Evolutionary conservation across 768 basidiomycete genomes (phyloP).

Genomic region (Boletus reticuloceps): DNA sequence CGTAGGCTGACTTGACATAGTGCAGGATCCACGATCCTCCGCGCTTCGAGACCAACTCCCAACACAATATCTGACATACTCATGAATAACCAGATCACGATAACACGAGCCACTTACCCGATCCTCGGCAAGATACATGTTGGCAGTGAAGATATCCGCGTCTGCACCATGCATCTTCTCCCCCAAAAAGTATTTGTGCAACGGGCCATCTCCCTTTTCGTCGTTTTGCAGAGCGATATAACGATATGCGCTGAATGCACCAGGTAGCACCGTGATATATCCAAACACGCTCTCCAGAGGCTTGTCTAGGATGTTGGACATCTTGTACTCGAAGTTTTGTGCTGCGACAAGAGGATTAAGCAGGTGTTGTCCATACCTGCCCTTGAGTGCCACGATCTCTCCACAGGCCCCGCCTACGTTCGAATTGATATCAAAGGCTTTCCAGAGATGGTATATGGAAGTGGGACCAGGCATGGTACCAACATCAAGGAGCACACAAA

Average conservation of each 20-base stretch:
- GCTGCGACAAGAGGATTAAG: constrained; percentile 87
- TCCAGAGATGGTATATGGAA: constrained; percentile 91
- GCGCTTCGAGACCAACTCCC: constrained; percentile 96
- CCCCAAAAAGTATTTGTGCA: constrained; percentile 96
- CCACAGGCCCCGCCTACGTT: constrained; percentile 93
- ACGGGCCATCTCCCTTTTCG: constrained; percentile 72
- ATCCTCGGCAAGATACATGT: constrained; percentile 96
- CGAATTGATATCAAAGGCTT: constrained; percentile 90
- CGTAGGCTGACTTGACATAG: constrained; percentile 94
- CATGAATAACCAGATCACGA: constrained; percentile 1
- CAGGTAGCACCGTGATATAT: constrained; percentile 92
- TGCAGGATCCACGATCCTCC: constrained; percentile 89
- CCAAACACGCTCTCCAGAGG: constrained; percentile 89
- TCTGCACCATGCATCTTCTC: constrained; percentile 91
- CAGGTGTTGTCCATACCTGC: constrained; percentile 73
- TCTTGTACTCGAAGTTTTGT: constrained; percentile 95
- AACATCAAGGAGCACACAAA: constrained; percentile 90
- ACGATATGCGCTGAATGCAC: constrained; percentile 89
- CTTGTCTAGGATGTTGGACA: constrained; percentile 91
- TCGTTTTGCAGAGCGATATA: constrained; percentile 94
- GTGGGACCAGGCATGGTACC: constrained; percentile 84
- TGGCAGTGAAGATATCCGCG: constrained; percentile 91
- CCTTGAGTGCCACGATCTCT: constrained; percentile 93
- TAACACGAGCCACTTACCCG: constrained; percentile 41
- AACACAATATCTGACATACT: constrained; percentile 75